A percentile compares a stretch with the other conserved stretches of the same genome.
phyloP scores from a whole-genome alignment of 192 early-diverging fungal species.

The Dissophora ornata region DNA sequence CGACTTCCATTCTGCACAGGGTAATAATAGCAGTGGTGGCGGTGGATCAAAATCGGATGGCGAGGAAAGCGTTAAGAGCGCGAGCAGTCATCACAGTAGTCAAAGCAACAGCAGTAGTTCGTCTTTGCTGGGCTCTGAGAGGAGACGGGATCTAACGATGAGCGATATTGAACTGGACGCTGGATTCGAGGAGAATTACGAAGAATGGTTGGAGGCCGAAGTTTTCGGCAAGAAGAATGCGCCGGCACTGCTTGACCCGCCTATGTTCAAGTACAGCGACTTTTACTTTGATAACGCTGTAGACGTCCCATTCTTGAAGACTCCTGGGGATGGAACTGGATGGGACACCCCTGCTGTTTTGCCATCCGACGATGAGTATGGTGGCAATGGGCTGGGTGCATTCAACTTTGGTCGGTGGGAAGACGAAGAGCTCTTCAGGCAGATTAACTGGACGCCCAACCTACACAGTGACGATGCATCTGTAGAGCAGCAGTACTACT shows the following conservation, averaged over 20 bases:
- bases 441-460: slow-evolving; percentile 52
- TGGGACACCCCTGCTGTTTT: slow-evolving; percentile 54
- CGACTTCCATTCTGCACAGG: slow-evolving; percentile 7
- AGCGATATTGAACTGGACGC: slow-evolving; percentile 65
- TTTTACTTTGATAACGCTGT: slow-evolving; percentile 53
- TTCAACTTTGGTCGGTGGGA: slow-evolving; percentile 40
- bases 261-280: slow-evolving; percentile 51
- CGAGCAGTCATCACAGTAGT: slow-evolving; percentile 28
- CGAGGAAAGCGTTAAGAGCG: slow-evolving; percentile 43
- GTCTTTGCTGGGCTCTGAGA: slow-evolving; percentile 10
- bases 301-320: slow-evolving; percentile 11
- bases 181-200: slow-evolving; percentile 72
- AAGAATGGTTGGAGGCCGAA: slow-evolving; percentile 73
- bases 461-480: slow-evolving; percentile 32
- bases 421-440: slow-evolving; percentile 51
- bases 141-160: slow-evolving; percentile 40
- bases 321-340: slow-evolving; percentile 50
- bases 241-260: slow-evolving; percentile 6
- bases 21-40: neutral
- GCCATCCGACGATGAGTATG: slow-evolving; percentile 36
- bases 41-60: slow-evolving; percentile 26
- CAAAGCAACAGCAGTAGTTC: slow-evolving; percentile 14
- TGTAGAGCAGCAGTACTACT: slow-evolving; percentile 41
- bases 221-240: slow-evolving; percentile 54
- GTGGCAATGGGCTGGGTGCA: slow-evolving; percentile 2